Evolutionary conservation across 495 filamentous ascomycete genomes (phyloP).

Genomic region (Xylaria scruposa): DNA sequence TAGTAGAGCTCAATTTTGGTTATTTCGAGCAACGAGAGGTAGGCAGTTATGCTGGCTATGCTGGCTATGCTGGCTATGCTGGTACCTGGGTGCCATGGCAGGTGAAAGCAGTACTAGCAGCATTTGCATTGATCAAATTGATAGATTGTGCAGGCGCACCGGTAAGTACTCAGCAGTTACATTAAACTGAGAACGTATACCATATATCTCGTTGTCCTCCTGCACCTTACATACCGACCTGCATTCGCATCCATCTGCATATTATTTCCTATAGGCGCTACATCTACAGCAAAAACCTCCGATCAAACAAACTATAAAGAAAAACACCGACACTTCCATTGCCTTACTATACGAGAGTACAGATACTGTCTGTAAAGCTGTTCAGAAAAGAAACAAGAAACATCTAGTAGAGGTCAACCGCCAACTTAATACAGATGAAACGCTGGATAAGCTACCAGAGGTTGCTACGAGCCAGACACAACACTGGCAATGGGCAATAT

Average conservation of each 20-base stretch:
- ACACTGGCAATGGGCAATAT: constrained; percentile 52
- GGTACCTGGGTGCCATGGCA: background rate
- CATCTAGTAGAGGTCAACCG: background rate
- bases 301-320: background rate
- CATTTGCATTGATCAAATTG: constrained; percentile 1
- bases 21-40: constrained; percentile 14
- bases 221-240: background rate
- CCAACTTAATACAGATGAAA: background rate
- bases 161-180: background rate
- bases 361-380: background rate
- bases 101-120: constrained; percentile 17
- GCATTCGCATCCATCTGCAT: constrained; percentile 8
- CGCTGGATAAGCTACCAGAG: background rate
- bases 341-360: background rate
- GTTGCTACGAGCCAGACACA: constrained; percentile 1
- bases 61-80: no score
- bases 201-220: constrained; percentile 8
- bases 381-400: background rate
- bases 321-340: background rate
- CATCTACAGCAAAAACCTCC: background rate
- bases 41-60: constrained; percentile 6
- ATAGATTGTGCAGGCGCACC: constrained; percentile 11
- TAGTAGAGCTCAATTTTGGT: background rate
- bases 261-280: background rate
- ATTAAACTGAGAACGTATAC: background rate